Conservation (phyloP, 805 yeast species). For the Ogataea paraovalis region DNA sequence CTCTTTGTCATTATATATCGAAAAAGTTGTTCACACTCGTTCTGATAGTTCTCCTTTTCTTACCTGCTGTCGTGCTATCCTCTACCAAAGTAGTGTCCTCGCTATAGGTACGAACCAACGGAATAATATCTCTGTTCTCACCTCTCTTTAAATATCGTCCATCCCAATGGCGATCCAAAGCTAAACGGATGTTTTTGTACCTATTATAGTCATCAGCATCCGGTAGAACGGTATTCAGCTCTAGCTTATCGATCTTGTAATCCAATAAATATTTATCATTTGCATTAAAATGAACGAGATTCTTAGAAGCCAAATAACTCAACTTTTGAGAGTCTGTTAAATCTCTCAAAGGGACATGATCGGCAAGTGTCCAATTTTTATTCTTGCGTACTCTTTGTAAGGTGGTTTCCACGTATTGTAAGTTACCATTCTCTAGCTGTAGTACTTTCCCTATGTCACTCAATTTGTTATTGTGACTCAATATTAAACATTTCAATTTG, state of each 20-base stretch:
- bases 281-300: neutral
- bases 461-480: conserved; percentile 10
- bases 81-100: neutral
- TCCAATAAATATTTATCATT: conserved; percentile 1
- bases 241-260: neutral
- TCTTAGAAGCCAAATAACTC: conserved; percentile 8
- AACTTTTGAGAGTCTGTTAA: conserved; percentile 15
- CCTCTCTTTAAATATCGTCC: conserved; percentile 2
- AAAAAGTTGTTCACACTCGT: conserved; percentile 16
- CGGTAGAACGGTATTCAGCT: neutral
- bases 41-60: conserved; percentile 8
- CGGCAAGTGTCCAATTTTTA: conserved; percentile 3
- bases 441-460: conserved; percentile 5
- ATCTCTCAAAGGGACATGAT: neutral
- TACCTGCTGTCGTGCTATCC: neutral
- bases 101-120: conserved; percentile 3
- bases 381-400: neutral
- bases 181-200: neutral
- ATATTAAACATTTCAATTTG: conserved; percentile 14
- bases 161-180: conserved; percentile 9
- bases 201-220: too few species aligned
- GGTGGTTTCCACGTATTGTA: conserved; percentile 15
- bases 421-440: conserved; percentile 1
- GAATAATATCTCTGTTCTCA: neutral
- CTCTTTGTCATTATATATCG: conserved; percentile 19